Conservation (phyloP, 805 yeast species). For the Millerozyma acaciae region DNA sequence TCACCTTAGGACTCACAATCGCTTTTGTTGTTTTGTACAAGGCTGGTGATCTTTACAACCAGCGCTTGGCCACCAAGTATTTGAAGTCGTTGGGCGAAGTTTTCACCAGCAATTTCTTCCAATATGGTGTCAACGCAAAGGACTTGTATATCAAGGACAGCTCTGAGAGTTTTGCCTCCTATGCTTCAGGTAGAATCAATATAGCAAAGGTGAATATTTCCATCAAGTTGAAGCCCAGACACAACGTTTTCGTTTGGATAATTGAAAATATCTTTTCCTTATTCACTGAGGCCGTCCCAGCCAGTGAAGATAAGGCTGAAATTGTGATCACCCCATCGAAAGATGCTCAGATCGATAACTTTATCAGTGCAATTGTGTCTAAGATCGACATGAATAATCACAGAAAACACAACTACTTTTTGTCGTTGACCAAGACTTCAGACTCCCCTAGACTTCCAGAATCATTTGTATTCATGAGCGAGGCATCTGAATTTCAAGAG, state of each 20-base stretch:
- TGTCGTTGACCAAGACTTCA: conserved; percentile 78
- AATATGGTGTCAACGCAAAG: conserved; percentile 58
- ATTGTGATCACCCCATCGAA: conserved; percentile 56
- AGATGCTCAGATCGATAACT: conserved; percentile 55
- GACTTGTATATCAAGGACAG: conserved; percentile 57
- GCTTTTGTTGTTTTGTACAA: conserved; percentile 49
- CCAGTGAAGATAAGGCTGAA: conserved; percentile 57
- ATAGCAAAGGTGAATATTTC: conserved; percentile 59
- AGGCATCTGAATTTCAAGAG: conserved; percentile 76
- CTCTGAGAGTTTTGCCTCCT: conserved; percentile 59
- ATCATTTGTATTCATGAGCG: conserved; percentile 85
- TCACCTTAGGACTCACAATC: conserved; percentile 49
- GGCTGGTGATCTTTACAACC: conserved; percentile 60
- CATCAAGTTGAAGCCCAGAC: conserved; percentile 71
- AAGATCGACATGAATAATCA: conserved; percentile 75
- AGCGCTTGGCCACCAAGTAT: conserved; percentile 49
- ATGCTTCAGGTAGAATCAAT: conserved; percentile 86
- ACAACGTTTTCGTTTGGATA: conserved; percentile 65
- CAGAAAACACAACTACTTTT: conserved; percentile 74
- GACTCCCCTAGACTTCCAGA: conserved; percentile 69
- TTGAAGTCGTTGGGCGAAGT: conserved; percentile 48
- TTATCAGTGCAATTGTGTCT: conserved; percentile 79
- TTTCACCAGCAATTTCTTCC: conserved; percentile 66
- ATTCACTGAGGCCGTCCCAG: conserved; percentile 51
- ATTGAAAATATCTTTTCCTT: conserved; percentile 60